Evolutionary conservation across 805 yeast species (phyloP), one percentile per base, ranked within the genome.

Genomic region (Candida peoriensis): DNA sequence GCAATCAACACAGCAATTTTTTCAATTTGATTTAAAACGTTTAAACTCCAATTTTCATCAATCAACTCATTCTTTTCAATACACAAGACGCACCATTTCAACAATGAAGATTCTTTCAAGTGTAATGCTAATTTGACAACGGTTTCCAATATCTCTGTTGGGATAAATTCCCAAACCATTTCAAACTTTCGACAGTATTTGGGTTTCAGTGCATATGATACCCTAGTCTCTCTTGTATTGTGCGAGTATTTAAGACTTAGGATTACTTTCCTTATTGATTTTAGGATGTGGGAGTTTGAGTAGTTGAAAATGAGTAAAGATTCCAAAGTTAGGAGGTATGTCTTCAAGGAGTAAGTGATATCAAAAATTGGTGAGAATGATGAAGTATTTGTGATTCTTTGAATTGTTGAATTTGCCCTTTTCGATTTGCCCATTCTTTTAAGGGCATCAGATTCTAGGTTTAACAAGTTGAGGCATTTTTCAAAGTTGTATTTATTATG

Each of bases 1-100:
- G n/a, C n/a, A n/a, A n/a, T n/a, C n/a, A n/a, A n/a, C n/a, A n/a
- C n/a, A n/a, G n/a, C n/a, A n/a, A n/a, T n/a, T n/a, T n/a, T n/a
- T n/a, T n/a, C n/a, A n/a, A n/a, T n/a, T n/a, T n/a, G n/a, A n/a
- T n/a, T n/a, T n/a, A n/a, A n/a, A n/a, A n/a, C n/a, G n/a, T n/a
- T n/a, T n/a, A n/a, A n/a, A n/a, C n/a, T n/a, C n/a, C n/a, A n/a
- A n/a, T n/a, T n/a, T n/a, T n/a, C n/a, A n/a, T 24, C 28, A 15
- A 24, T 24, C 19, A 24, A 15, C 15, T 24, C 28, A 24, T 24
- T 17, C 19, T 14, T 8, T 24, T 24, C 28, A 24, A 24, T 12
- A 15, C 9, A 9, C 5, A 20, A 24, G 14, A 43, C 18, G 31
- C 45, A 40, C 49, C 49, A 44, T 9, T 36, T 34, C 15, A 42